Evolutionary conservation across 768 basidiomycete genomes (phyloP), one percentile per base, ranked within the genome.

Genomic region (Leccinum obscurum): DNA sequence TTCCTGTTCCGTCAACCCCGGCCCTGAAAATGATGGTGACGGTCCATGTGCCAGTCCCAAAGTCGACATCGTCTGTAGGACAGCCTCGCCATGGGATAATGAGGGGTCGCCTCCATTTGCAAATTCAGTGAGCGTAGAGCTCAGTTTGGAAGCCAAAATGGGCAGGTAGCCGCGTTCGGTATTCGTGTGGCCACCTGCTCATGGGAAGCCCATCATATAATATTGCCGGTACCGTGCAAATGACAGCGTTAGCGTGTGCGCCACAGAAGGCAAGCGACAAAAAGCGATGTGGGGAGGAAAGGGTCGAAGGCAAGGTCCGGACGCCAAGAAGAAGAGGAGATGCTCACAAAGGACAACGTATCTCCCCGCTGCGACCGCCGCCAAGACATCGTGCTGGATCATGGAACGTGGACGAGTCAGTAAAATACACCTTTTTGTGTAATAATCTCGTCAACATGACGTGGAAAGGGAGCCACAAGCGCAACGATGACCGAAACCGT

Each of bases 81-180:
- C 22, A 1, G 24, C 57, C 54, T 58, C 56, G 24, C 10, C 10
- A 46, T 3, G n/a, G 20, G 44, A 10, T 46, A 11, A 46, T 6
- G 67, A 51, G 57, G 24, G 2, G 28, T 22, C 44, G 22, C 17
- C 14, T 52, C 57, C 69, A 64, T 74, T 72, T 41, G 64, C 70
- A 66, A 74, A 67, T 66, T 68, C 71, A 28, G 65, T 11, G 62
- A 74, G 68, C 66, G 73, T 61, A 90, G 76, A 71, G 87, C 83
- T 52, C 69, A 98, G 78, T 74, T 85, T 87, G 13, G 78, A 74
- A 41, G 87, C 87, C 34, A 98, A 83, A 24, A 85, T 77, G 17
- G 87, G 84, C 57, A 98, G 87, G 76, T 93, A 98, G 0, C 93
- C 93, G 34, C 95, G 90, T 77, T 98, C 96, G 49, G 95, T 95